These are phyloP conservation scores for Phytopythium chamaehyphon DNA, from an alignment of 352 stramenopile species.

Conservation along the genomic window DNA sequence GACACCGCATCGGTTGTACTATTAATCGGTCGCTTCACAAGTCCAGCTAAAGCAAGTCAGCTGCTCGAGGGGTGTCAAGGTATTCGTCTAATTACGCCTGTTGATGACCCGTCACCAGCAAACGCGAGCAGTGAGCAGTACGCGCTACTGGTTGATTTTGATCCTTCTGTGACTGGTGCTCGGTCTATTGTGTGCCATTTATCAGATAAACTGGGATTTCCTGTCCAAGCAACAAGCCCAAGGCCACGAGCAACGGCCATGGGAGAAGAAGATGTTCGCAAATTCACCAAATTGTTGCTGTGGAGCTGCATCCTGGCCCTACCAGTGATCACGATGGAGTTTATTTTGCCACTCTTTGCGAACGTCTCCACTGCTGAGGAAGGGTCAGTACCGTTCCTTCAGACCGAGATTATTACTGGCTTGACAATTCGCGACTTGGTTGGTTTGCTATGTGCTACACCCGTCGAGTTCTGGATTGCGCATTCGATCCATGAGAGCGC, in stretches of 20 bases:
- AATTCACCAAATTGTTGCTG: slow-evolving; percentile 39
- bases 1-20: slow-evolving; percentile 51
- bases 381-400: slow-evolving; percentile 6
- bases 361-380: slow-evolving; percentile 14
- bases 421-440: slow-evolving; percentile 51
- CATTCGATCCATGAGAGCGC: slow-evolving; percentile 72
- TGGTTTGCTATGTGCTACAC: slow-evolving; percentile 58
- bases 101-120: slow-evolving; percentile 11
- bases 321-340: slow-evolving; percentile 54
- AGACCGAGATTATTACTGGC: slow-evolving; percentile 24
- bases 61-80: slow-evolving; percentile 29
- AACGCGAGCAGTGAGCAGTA: slow-evolving; percentile 4
- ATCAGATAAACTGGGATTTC: slow-evolving; percentile 32
- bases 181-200: slow-evolving; percentile 35
- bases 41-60: slow-evolving; percentile 11
- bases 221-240: slow-evolving; percentile 48
- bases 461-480: slow-evolving; percentile 54
- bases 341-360: slow-evolving; percentile 38
- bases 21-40: slow-evolving; percentile 30
- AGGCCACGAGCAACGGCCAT: slow-evolving; percentile 35
- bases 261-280: slow-evolving; percentile 30
- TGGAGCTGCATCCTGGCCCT: slow-evolving; percentile 56
- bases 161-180: slow-evolving; percentile 34
- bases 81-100: slow-evolving; percentile 20
- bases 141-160: slow-evolving; percentile 37